Base-by-base conservation (phyloP, 305 asterid species). In the Plantago rigida region DNA sequence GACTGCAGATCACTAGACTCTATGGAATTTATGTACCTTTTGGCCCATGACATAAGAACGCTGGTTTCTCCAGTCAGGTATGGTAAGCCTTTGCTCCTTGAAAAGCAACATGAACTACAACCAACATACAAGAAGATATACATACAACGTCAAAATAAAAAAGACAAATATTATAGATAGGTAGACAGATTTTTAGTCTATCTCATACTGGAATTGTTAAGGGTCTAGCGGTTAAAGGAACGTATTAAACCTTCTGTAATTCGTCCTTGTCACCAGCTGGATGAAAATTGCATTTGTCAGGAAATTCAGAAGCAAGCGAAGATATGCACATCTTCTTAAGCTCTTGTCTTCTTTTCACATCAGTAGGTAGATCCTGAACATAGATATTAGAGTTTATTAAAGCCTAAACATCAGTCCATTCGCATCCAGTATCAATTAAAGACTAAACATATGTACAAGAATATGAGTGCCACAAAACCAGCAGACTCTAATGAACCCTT, bases 21-120 rank as follows among this genome's bases (percentile, higher is more conserved):
- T 4, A 31, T 24, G 41, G 36, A 61, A 34, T 29, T 61, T 17
- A 13, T 62, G 41, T 66, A 92, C 99, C 96, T 81, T 82, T 71
- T 92, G 95, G 64, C 97, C 79, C 86, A 92, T 73, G 68, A 92
- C 77, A 69, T 86, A 88, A 54, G 97, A 78, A 5, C 89, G 81
- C 59, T 83, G 87, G 71, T 66, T 80, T 71, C 99, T 81, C 97
- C 99, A 92, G 74, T 83, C 92, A 46, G 97, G 96, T 61, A 59
- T 63, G 61, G 84, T 75, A 53, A 86, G 85, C 79, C 91, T 82
- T 65, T 82, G 97, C 75, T 89, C 99, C 84, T 84, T 89, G 70
- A 83, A 85, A 71, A 78, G 81, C 83, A 78, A 78, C 78, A 92
- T 51, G 73, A 92, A 84, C 97, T 92, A 73, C 56, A 62, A 68